Base-by-base conservation (phyloP, 176 grass and related monocot species). In the Avena insularis region DNA sequence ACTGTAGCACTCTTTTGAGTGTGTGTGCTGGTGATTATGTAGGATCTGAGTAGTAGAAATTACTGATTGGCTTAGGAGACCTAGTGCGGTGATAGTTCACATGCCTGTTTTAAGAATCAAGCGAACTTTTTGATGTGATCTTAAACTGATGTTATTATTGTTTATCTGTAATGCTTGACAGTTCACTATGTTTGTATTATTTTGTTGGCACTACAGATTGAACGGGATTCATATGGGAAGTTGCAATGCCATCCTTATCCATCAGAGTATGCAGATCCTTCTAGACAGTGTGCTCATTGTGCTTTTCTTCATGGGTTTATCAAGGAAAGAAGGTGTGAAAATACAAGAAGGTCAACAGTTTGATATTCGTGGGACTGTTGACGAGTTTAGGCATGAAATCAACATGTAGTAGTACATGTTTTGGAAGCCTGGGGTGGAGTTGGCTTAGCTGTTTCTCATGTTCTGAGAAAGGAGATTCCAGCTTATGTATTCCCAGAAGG, bases 221-320 rank as follows among this genome's bases (percentile, higher is more conserved):
- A 99, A 85, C 84, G 97, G 62, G 97, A 99, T 79, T 96, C 97
- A 6, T 96, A 77, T 79, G 92, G 92, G 49, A 96, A 93, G 90
- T 79, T 99, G 36, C 97, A 94, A 63, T 99, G 97, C 80, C 97
- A 99, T 88, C 97, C 97, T 17, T 99, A 99, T 84, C 97, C 97
- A 2, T 80, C 91, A 27, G 97, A 99, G 61, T 99, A 93, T 63
- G 83, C 85, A 49, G 97, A 99, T 82, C 75, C 85, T 67, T 87
- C 89, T 23, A 96, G 90, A 64, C 90, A 89, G 11, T 91, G 94
- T 84, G 82, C 97, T 23, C 97, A 99, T 84, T 94, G 97, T 87
- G 97, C 97, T 48, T 48, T 96, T 96, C 77, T 99, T 96, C 79
- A 99, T 99, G 97, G 97, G 97, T 16, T 90, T 99, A 85, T 88